Conservation (phyloP, 495 filamentous ascomycete species). For the Tuber umbilicatum region DNA sequence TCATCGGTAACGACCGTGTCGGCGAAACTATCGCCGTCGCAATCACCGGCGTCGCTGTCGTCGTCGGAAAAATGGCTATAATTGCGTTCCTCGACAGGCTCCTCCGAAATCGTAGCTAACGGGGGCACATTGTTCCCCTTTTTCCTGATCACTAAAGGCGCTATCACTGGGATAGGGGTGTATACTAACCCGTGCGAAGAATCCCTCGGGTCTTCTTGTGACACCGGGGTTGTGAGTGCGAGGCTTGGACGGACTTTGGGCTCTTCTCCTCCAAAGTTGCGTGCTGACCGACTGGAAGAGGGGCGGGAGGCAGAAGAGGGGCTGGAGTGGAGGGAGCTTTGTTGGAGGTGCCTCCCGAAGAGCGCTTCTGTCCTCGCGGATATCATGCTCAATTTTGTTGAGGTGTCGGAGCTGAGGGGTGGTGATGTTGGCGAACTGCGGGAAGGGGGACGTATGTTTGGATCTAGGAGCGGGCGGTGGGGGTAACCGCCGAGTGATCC, state of each 20-base stretch:
- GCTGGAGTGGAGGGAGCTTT: neutral
- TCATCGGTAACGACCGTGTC: neutral
- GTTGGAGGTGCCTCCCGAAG: neutral
- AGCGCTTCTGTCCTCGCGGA: constrained; percentile 1
- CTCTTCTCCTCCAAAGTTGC: neutral
- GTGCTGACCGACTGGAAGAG: neutral
- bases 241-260: neutral
- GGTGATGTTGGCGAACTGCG: neutral
- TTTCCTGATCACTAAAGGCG: neutral
- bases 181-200: neutral
- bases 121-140: neutral
- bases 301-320: neutral
- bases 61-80: neutral
- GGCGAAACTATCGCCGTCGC: neutral
- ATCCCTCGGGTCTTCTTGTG: neutral
- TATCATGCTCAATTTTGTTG: neutral
- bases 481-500: constrained; percentile 1
- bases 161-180: neutral
- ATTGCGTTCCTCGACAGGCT: neutral
- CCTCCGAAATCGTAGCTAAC: neutral
- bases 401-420: neutral
- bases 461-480: neutral
- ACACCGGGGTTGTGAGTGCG: neutral
- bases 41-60: neutral
- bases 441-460: neutral